Conservation (phyloP, 2,329 filamentous ascomycete species). For the Fusarium sp. region DNA sequence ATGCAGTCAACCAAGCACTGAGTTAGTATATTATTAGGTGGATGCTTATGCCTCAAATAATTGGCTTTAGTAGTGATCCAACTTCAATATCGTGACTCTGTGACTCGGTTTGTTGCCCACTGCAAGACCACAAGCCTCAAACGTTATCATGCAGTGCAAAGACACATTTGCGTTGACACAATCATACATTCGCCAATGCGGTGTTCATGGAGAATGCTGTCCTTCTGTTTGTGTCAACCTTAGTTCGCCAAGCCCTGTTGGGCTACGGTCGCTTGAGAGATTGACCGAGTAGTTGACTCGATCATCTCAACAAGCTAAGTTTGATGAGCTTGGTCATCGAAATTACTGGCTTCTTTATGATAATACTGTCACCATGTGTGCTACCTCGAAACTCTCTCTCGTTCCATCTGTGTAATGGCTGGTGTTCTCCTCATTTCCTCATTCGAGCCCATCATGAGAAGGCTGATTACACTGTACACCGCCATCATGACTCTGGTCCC, state of each 20-base stretch:
- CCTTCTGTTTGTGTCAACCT: background rate
- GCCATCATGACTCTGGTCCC: conserved; percentile 28
- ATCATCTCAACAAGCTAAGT: background rate
- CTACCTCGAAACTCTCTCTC: background rate
- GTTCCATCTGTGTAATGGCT: conserved; percentile 2
- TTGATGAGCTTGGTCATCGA: background rate
- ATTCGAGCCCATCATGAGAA: conserved; percentile 7
- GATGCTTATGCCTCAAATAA: background rate
- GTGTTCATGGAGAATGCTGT: background rate
- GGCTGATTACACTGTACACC: background rate
- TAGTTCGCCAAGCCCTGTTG: background rate
- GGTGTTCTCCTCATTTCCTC: background rate
- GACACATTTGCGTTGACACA: background rate
- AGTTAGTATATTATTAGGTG: background rate
- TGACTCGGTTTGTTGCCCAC: background rate
- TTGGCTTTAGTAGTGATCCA: background rate
- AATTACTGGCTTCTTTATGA: background rate
- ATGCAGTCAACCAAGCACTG: background rate
- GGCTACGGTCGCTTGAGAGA: background rate
- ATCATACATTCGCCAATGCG: background rate
- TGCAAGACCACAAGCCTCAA: conserved; percentile 5
- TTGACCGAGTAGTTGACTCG: background rate
- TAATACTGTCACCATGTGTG: background rate
- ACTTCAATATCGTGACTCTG: background rate
- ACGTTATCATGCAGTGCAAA: conserved; percentile 7